Evolutionary conservation across 805 yeast genomes (phyloP), one percentile per base, ranked within the genome.

Genomic region (Yarrowia bubula): DNA sequence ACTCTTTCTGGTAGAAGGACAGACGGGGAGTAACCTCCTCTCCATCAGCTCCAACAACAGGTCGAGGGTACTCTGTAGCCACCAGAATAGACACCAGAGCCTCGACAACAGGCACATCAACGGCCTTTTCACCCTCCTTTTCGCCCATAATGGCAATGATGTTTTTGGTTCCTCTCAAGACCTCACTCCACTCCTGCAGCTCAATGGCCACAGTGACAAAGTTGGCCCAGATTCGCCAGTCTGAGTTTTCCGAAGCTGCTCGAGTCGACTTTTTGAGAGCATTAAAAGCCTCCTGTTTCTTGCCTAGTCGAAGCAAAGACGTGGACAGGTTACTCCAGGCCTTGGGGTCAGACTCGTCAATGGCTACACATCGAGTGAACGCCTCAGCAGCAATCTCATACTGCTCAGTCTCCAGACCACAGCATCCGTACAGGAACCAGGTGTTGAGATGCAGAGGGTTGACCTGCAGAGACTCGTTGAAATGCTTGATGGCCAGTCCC

Each of bases 321-420:
- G 95, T 86, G 5, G 96, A 91, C 70, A 95, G 80, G 72, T 95
- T 95, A 10, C 96, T 86, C 99, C 99, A 95, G 1, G 96, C 85
- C 72, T 85, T 85, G 1, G 92, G 80, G 71, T 86, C 91, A 0
- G 86, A 81, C 28, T 89, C 96, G 73, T 92, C 97, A 42, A 92
- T 74, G 0, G 96, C 80, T 37, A 92, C 92, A 77, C 97, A 91
- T 71, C 98, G 81, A 0, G 96, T 87, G 73, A 95, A 92, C 0
- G 97, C 97, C 72, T 90, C 96, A 0, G 96, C 86, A 0, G 98
- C 96, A 48, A 89, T 75, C 28, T 86, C 88, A 77, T 82, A 89
- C 69, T 87, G 85, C 8, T 77, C 81, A 13, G 84, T 75, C 72
- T 91, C 97, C 58, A 95, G 78, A 0, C 96, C 97, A 65, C 92